Evolutionary conservation across 2,329 filamentous ascomycete genomes (phyloP).

Genomic region (Talaromyces marneffei): DNA sequence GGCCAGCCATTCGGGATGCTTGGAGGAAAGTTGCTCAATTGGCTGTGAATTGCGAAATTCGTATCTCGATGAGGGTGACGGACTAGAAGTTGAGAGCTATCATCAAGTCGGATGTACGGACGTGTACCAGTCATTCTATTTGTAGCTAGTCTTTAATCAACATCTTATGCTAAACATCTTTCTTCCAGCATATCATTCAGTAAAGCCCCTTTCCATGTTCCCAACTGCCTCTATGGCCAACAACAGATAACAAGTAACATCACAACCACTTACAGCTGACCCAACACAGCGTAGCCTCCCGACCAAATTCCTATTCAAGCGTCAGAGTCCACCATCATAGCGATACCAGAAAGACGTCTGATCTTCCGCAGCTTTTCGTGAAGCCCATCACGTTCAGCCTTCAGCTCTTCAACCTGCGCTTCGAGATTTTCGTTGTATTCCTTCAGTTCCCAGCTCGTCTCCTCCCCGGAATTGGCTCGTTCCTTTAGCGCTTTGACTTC

Average conservation of each 20-base stretch:
- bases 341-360: not conserved
- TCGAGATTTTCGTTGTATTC: constrained; percentile 10
- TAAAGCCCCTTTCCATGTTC: not conserved
- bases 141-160: not conserved
- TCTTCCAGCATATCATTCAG: too few species aligned
- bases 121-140: not conserved
- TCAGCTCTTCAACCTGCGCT: not conserved
- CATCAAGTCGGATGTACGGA: not conserved
- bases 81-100: not conserved
- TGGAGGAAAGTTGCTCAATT: not conserved
- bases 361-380: not conserved
- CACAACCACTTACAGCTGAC: not conserved
- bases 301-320: not conserved
- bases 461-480: not conserved
- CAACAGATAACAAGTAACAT: not conserved
- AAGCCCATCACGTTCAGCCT: not conserved
- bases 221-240: not conserved
- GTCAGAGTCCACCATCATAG: not conserved
- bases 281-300: not conserved
- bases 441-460: not conserved
- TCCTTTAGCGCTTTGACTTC: not conserved
- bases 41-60: not conserved
- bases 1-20: not conserved
- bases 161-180: not conserved
- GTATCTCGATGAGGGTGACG: not conserved